Conservation (phyloP, 1,139 yeast genomes). For the Saccharomyces hybrid region DNA sequence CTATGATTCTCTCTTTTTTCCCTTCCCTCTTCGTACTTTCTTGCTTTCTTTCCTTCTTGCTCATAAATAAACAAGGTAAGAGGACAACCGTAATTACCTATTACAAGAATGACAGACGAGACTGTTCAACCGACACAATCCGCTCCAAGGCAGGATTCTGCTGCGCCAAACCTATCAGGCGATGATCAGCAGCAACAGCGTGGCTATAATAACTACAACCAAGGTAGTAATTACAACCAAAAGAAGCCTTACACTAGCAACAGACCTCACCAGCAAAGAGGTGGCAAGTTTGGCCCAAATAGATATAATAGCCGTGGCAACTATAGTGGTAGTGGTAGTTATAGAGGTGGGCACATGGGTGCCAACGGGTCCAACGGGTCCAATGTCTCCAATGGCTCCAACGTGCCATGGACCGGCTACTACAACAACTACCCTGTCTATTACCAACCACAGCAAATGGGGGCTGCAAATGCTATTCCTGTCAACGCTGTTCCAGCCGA, state of each 20-base stretch:
- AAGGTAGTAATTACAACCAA: not conserved
- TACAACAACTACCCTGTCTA: not conserved
- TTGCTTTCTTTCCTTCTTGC: not conserved
- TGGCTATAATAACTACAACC: not conserved
- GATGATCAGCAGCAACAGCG: not conserved
- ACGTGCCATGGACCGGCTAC: not conserved
- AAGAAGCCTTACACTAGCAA: not conserved
- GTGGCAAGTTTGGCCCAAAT: not conserved
- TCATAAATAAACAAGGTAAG: not conserved
- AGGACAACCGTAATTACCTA: not conserved
- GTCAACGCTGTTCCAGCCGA: not conserved
- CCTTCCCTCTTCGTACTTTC: not conserved
- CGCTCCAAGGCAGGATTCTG: not conserved
- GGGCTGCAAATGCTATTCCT: not conserved
- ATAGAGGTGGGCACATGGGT: not conserved
- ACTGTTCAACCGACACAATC: not conserved
- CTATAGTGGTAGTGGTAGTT: not conserved
- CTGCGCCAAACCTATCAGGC: not conserved
- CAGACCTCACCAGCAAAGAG: not conserved
- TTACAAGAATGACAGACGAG: not conserved
- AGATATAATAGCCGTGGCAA: not conserved
- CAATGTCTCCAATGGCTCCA: not conserved
- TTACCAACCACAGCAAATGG: not conserved
- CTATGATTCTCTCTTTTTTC: not conserved
- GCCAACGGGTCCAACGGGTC: not conserved